These are phyloP conservation scores for Phytophthora multivora DNA, from an alignment of 352 stramenopile genomes.

Conservation along the genomic window DNA sequence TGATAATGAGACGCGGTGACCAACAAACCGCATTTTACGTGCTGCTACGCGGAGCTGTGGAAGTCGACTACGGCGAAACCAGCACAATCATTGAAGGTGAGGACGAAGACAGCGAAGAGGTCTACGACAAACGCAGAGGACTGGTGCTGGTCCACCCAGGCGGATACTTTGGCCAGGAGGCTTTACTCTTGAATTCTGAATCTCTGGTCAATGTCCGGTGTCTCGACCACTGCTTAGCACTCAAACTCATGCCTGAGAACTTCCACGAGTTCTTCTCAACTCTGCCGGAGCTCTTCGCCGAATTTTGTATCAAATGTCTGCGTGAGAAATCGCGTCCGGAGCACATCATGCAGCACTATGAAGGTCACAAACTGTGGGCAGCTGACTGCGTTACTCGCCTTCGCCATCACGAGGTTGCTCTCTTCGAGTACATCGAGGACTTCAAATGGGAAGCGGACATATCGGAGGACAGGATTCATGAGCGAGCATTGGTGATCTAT, in stretches of 20 bases:
- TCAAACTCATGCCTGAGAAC: slow-evolving; percentile 41
- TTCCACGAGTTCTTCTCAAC: slow-evolving; percentile 66
- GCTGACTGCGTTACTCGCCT: slow-evolving; percentile 55
- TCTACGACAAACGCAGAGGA: slow-evolving; percentile 12
- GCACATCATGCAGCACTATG: slow-evolving; percentile 77
- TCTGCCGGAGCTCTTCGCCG: slow-evolving; percentile 58
- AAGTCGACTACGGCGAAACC: slow-evolving; percentile 35
- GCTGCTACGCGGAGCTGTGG: slow-evolving; percentile 45
- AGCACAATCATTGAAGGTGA: slow-evolving; percentile 13
- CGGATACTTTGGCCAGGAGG: slow-evolving; percentile 72
- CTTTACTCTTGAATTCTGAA: slow-evolving; percentile 51
- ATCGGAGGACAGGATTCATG: slow-evolving; percentile 53
- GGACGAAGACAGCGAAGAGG: slow-evolving; percentile 1
- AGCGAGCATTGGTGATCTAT: slow-evolving; percentile 64
- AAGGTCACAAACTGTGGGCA: slow-evolving; percentile 59
- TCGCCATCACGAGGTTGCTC: slow-evolving; percentile 49
- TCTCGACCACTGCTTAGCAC: slow-evolving; percentile 50
- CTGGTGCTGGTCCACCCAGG: slow-evolving; percentile 48
- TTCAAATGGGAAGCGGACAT: slow-evolving; percentile 64
- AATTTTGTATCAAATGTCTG: slow-evolving; percentile 76
- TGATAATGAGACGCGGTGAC: slow-evolving; percentile 38
- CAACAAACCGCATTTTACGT: slow-evolving; percentile 50
- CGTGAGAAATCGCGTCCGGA: slow-evolving; percentile 48
- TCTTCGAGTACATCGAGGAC: slow-evolving; percentile 75
- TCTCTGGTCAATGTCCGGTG: slow-evolving; percentile 44